phyloP scores from a whole-genome alignment of 2,329 filamentous ascomycete genomes.

The Monascus ruber region DNA sequence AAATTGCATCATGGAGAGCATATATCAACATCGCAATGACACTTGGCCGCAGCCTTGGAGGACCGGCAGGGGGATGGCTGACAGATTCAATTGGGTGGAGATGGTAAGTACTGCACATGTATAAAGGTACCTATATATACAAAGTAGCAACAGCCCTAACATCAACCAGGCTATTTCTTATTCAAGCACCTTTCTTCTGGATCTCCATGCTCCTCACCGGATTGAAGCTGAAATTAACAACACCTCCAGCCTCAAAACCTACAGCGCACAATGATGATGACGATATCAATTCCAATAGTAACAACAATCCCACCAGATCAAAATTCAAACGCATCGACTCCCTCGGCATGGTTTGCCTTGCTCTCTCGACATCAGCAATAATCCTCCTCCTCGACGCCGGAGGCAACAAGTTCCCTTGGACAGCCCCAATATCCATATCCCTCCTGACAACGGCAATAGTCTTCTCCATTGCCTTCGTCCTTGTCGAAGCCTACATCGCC shows the following conservation, averaged over 20 bases:
- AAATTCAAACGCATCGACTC: constrained; percentile 47
- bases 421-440: constrained; percentile 10
- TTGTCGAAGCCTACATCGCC: constrained; percentile 21
- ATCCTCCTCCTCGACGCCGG: constrained; percentile 41
- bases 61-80: constrained; percentile 48
- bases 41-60: constrained; percentile 39
- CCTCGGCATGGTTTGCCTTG: constrained; percentile 40
- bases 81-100: constrained; percentile 55
- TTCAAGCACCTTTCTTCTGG: constrained; percentile 16
- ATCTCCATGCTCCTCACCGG: constrained; percentile 30
- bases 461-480: constrained; percentile 10
- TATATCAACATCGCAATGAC: constrained; percentile 44
- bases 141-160: not conserved
- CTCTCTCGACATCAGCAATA: constrained; percentile 31
- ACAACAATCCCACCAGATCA: no score
- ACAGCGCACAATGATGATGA: constrained; percentile 7
- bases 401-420: constrained; percentile 30
- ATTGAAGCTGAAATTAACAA: constrained; percentile 26
- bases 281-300: constrained; percentile 6
- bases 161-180: constrained; percentile 15
- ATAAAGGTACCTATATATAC: no score
- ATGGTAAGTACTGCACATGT: constrained; percentile 33
- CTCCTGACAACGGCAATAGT: constrained; percentile 4
- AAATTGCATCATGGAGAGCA: constrained; percentile 38
- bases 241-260: not conserved